Evolutionary conservation across 371 early-diverging fungal species (phyloP).

Genomic region (Lichtheimia corymbifera): DNA sequence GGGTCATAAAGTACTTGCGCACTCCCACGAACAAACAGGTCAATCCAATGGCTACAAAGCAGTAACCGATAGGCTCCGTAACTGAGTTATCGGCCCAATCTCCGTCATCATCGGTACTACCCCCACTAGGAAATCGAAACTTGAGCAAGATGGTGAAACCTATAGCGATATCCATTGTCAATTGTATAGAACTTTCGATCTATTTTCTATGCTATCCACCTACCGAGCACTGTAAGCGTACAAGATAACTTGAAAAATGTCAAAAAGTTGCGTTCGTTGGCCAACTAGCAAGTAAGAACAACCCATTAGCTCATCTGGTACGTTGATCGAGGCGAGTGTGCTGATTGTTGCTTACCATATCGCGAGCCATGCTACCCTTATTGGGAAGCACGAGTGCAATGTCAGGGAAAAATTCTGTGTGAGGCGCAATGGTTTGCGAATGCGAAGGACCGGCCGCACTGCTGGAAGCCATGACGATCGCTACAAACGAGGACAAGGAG

Average conservation of each 20-base stretch:
- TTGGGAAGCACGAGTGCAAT: constrained; percentile 15
- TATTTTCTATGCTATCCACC: neutral
- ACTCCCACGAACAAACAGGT: constrained; percentile 27
- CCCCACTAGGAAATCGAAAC: constrained; percentile 36
- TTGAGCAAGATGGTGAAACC: constrained; percentile 42
- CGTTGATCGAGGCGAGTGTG: neutral
- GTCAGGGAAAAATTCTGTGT: constrained; percentile 6
- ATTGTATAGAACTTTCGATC: neutral
- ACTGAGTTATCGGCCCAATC: constrained; percentile 12
- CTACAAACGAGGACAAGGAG: too few species aligned
- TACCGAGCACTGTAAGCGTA: constrained; percentile 45
- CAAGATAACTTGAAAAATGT: constrained; percentile 41
- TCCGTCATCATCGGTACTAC: constrained; percentile 1
- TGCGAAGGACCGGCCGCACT: constrained; percentile 2
- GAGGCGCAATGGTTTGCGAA: neutral
- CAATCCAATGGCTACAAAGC: constrained; percentile 39
- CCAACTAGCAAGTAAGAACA: constrained; percentile 19
- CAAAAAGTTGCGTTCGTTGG: constrained; percentile 49
- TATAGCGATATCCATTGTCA: neutral
- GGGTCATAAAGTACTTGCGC: constrained; percentile 45
- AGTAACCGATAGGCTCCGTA: constrained; percentile 29
- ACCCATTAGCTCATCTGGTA: too few species aligned
- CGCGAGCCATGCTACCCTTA: constrained; percentile 15
- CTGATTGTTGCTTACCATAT: constrained; percentile 9
- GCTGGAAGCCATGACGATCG: too few species aligned